phyloP scores from a whole-genome alignment of 2,329 filamentous ascomycete genomes.

The Colletotrichum costaricense region DNA sequence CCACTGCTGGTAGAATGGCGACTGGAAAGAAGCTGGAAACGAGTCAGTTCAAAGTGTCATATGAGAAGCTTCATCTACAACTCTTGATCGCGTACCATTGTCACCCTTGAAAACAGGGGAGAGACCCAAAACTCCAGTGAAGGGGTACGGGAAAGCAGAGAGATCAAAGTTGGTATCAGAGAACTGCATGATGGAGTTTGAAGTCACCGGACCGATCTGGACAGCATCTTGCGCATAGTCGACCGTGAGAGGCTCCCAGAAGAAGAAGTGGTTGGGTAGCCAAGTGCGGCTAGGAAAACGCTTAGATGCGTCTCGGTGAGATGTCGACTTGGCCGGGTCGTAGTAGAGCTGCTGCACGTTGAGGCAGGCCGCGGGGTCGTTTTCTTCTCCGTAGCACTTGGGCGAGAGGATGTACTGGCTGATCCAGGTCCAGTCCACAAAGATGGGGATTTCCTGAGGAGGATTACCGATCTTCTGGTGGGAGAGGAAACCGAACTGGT shows the following conservation, averaged over 20 bases:
- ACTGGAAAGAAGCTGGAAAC: constrained; percentile 21
- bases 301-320: constrained; percentile 27
- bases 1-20: constrained; percentile 38
- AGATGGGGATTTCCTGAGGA: constrained; percentile 28
- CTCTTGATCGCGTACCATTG: not conserved
- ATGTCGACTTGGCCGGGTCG: constrained; percentile 32
- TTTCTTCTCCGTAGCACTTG: constrained; percentile 31
- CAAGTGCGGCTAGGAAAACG: constrained; percentile 32
- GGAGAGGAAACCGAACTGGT: constrained; percentile 32
- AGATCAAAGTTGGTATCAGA: constrained; percentile 34
- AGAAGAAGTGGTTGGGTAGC: constrained; percentile 39
- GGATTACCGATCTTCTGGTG: constrained; percentile 31
- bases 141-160: constrained; percentile 27
- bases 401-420: constrained; percentile 34
- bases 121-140: constrained; percentile 34
- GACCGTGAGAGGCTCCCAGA: constrained; percentile 30
- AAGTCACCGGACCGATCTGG: constrained; percentile 29
- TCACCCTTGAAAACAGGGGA: constrained; percentile 34
- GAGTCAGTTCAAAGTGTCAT: constrained; percentile 15
- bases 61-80: not conserved
- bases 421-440: constrained; percentile 40
- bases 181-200: constrained; percentile 28
- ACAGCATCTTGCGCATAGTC: constrained; percentile 34
- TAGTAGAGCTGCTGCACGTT: constrained; percentile 23
- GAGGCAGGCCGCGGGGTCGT: constrained; percentile 30